Conservation (phyloP, 352 stramenopile genomes). For the Phytopythium aichiense region DNA sequence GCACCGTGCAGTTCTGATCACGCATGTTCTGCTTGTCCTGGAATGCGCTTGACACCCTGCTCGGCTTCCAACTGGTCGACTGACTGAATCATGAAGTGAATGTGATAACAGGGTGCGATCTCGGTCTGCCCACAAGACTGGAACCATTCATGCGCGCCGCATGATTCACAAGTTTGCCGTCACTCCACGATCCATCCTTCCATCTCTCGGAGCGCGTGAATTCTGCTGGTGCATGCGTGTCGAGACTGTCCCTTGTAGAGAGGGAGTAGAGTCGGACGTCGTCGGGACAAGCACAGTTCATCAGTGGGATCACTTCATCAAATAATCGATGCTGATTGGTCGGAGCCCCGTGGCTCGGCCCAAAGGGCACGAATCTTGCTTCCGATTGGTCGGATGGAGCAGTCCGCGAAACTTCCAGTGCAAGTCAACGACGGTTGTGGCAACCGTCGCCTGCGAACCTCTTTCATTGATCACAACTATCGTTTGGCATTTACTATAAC, state of each 20-base stretch:
- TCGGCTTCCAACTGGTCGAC: no score
- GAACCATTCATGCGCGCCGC: no score
- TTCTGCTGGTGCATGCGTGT: not conserved
- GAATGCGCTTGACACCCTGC: no score
- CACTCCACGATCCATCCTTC: no score
- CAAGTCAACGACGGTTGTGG: not conserved
- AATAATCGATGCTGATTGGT: conserved; percentile 8
- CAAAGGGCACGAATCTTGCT: conserved; percentile 12
- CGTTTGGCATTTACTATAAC: not conserved
- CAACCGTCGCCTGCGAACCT: not conserved
- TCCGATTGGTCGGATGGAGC: conserved; percentile 14
- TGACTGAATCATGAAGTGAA: no score
- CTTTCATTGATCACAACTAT: not conserved
- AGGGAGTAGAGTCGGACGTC: not conserved
- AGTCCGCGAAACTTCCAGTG: not conserved
- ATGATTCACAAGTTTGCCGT: no score
- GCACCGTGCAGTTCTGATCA: no score
- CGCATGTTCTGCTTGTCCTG: no score
- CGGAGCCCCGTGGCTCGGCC: conserved; percentile 8
- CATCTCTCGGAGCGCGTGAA: no score
- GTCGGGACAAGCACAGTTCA: conserved; percentile 1
- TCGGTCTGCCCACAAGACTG: no score
- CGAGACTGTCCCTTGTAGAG: not conserved
- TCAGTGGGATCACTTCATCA: not conserved
- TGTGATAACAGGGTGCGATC: no score